Conservation (phyloP, 345 rosid genomes). For the Lenwebbia sp. region DNA sequence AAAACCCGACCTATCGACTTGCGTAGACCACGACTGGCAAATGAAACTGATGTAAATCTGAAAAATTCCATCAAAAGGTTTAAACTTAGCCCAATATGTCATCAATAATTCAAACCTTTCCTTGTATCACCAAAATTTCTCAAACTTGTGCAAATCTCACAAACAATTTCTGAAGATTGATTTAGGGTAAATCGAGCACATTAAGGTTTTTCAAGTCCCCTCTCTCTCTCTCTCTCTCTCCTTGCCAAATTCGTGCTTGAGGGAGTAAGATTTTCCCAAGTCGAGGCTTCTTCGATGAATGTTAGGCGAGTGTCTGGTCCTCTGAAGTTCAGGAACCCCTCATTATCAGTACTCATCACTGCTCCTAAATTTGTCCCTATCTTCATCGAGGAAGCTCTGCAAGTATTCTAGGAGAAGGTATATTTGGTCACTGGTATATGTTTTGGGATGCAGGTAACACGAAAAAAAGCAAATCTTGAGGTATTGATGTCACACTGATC, state of each 20-base stretch:
- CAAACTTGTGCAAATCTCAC: accelerated
- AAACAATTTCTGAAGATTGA: neutral
- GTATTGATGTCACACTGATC: neutral
- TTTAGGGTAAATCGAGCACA: neutral
- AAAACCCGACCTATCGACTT: neutral
- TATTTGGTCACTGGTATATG: neutral
- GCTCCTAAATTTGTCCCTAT: neutral
- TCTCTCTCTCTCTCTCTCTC: too few relatives aligned
- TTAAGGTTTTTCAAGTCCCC: neutral
- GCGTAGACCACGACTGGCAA: neutral
- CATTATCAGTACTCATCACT: too few relatives aligned
- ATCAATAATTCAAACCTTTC: neutral
- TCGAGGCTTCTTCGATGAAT: too few relatives aligned
- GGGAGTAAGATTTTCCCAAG: too few relatives aligned
- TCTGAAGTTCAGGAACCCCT: too few relatives aligned
- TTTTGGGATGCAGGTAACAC: accelerated
- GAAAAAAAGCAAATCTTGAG: neutral
- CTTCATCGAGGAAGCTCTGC: neutral
- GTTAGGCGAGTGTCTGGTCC: too few relatives aligned
- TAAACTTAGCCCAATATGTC: neutral
- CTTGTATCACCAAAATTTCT: neutral
- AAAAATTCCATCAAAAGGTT: neutral
- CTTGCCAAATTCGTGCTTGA: too few relatives aligned
- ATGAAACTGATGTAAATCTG: neutral
- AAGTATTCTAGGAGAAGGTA: neutral